Conservation (phyloP, 1,284 basidiomycete genomes). For the Microbotryum saponariae region DNA sequence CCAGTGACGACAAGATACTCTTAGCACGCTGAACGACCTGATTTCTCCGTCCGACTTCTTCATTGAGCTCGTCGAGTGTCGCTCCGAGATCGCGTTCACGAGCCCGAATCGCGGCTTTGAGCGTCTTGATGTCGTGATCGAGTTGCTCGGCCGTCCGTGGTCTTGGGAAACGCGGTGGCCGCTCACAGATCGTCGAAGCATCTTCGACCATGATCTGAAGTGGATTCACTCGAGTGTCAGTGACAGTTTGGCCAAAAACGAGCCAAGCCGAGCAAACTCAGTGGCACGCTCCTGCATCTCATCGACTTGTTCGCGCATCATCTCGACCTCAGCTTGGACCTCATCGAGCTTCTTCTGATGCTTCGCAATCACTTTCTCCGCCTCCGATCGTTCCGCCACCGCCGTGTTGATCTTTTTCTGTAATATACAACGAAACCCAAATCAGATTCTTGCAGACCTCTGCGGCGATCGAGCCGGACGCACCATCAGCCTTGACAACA, state of each 20-base stretch:
- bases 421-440: too few relatives aligned
- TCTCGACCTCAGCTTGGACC: not conserved
- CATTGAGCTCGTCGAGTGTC: too few relatives aligned
- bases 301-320: not conserved
- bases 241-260: not conserved
- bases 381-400: conserved; percentile 43
- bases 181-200: conserved; percentile 56
- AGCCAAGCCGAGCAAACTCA: not conserved
- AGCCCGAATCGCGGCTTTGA: not conserved
- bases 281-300: not conserved
- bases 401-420: conserved; percentile 45
- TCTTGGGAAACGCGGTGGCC: conserved; percentile 49
- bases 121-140: conserved; percentile 2
- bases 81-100: too few relatives aligned
- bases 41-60: too few relatives aligned
- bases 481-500: conserved; percentile 27
- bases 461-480: too few relatives aligned
- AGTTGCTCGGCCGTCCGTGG: conserved; percentile 54
- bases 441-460: too few relatives aligned
- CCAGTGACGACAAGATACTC: too few relatives aligned
- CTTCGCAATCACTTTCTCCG: conserved; percentile 1
- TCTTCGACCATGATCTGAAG: conserved; percentile 56
- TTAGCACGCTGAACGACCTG: too few relatives aligned
- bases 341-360: not conserved
- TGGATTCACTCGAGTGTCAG: conserved; percentile 1